phyloP scores from a whole-genome alignment of 495 filamentous ascomycete genomes.

The Lasiosphaeria hispida region DNA sequence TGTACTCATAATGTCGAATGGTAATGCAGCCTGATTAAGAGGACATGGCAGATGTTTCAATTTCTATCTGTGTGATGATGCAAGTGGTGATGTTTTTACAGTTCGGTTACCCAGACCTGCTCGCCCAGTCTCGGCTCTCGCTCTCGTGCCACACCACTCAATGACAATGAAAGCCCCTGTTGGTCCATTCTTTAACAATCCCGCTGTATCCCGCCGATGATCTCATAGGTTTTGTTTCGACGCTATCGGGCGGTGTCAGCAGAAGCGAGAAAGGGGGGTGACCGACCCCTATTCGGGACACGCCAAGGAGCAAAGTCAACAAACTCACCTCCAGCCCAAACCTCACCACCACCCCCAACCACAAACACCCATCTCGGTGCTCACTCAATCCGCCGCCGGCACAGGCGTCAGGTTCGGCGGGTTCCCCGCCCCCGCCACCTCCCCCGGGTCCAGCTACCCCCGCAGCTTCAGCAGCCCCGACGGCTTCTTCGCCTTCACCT shows the following conservation, averaged over 20 bases:
- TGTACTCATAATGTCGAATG: slow-evolving; percentile 19
- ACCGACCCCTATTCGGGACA: too few relatives aligned
- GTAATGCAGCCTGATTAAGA: slow-evolving; percentile 4
- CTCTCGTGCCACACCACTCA: neutral
- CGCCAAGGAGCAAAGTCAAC: too few relatives aligned
- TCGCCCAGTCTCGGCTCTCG: neutral
- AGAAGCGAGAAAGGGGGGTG: too few relatives aligned
- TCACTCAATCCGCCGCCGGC: neutral
- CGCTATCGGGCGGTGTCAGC: too few relatives aligned
- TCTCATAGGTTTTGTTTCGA: too few relatives aligned
- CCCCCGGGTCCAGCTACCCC: neutral
- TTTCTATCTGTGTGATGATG: neutral
- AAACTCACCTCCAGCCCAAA: too few relatives aligned
- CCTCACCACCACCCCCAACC: too few relatives aligned
- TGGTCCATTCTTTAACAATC: too few relatives aligned
- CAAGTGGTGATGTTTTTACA: neutral
- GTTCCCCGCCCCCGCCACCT: neutral
- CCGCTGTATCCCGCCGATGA: too few relatives aligned
- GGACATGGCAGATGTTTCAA: neutral
- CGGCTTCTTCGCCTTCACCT: too few relatives aligned
- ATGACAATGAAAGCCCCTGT: neutral
- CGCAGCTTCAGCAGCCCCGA: neutral
- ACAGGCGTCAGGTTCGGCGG: neutral
- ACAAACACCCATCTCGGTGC: too few relatives aligned
- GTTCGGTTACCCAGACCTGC: neutral